Evolutionary conservation across 73 alveolate genomes (phyloP), one percentile per base, ranked within the genome.

Genomic region (Tetrahymena borealis): DNA sequence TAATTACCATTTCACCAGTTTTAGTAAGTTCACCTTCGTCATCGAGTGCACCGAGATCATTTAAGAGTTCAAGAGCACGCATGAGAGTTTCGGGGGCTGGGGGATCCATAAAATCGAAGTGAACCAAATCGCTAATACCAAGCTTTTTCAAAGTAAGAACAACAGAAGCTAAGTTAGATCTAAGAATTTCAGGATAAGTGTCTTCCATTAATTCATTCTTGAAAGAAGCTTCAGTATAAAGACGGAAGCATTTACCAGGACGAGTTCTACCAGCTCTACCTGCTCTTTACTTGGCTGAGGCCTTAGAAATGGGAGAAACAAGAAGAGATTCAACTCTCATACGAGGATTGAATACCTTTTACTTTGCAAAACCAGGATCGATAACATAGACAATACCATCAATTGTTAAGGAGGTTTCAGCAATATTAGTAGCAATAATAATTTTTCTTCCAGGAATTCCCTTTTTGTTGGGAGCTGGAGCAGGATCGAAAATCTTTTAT

Each of bases 211-310:
- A 96, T 92, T 98, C 99, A 38, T 97, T 96, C 41, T 98, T 95
- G 95, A 95, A 99, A 10, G 94, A 78, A 24, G 20, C 97, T 94
- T 98, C 97, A 33, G 99, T 98, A 93, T 99, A 99, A 39, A 99
- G 98, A 91, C 99, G 93, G 93, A 93, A 99, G 95, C 99, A 99
- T 96, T 99, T 99, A 60, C 99, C 99, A 15, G 99, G 99, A 90
- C 99, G 95, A 20, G 99, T 99, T 94, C 99, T 95, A 31, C 99
- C 99, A 9, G 99, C 99, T 92, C 99, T 96, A 37, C 99, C 99
- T n/a, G 99, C 99, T 95, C 99, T 95, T 94, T 99, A 98, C 94
- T 98, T 98, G 1, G 99, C 99, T 91, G 98, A 96, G 33, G 99
- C 99, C 96, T 99, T 97, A 77, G 99, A 97, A 92, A 99, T 99